Evolutionary conservation across 345 rosid genomes (phyloP).

Genomic region (Iberis pinnata): DNA sequence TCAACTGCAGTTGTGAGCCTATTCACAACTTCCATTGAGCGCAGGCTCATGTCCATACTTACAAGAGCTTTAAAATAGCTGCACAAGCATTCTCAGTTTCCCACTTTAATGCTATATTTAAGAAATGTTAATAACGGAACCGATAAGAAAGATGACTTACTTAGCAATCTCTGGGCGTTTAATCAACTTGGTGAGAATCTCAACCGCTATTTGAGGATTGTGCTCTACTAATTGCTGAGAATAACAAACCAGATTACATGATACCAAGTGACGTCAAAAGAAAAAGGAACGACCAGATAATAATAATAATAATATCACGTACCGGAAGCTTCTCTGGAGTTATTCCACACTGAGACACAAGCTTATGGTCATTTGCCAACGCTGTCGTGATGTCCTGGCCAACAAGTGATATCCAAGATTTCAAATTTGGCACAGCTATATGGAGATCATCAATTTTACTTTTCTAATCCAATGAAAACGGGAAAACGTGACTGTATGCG

Average conservation of each 20-base stretch:
- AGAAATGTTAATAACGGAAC: conserved; percentile 7
- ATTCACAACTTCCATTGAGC: conserved; percentile 99
- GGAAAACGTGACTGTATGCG: conserved; percentile 1
- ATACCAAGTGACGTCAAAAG: conserved; percentile 16
- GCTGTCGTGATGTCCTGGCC: conserved; percentile 66
- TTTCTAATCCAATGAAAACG: background rate
- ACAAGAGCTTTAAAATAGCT: conserved; percentile 87
- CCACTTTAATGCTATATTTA: background rate
- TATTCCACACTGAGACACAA: conserved; percentile 87
- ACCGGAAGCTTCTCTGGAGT: conserved; percentile 90
- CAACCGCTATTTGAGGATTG: conserved; percentile 90
- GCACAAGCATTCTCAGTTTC: conserved; percentile 31
- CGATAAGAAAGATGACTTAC: conserved; percentile 45
- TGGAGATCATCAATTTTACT: conserved; percentile 5
- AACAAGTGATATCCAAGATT: conserved; percentile 14
- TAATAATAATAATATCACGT: conserved; percentile 35
- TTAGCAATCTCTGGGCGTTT: conserved; percentile 78
- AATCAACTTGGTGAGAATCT: conserved; percentile 80
- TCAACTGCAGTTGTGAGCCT: conserved; percentile 90
- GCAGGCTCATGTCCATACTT: conserved; percentile 95
- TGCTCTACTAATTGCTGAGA: conserved; percentile 89
- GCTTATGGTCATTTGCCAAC: conserved; percentile 77
- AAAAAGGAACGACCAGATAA: conserved; percentile 2
- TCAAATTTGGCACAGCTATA: conserved; percentile 16
- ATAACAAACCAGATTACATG: conserved; percentile 23